These are phyloP conservation scores for Cladophialophora exuberans DNA, from an alignment of 2,329 filamentous ascomycete genomes.

Conservation along the genomic window DNA sequence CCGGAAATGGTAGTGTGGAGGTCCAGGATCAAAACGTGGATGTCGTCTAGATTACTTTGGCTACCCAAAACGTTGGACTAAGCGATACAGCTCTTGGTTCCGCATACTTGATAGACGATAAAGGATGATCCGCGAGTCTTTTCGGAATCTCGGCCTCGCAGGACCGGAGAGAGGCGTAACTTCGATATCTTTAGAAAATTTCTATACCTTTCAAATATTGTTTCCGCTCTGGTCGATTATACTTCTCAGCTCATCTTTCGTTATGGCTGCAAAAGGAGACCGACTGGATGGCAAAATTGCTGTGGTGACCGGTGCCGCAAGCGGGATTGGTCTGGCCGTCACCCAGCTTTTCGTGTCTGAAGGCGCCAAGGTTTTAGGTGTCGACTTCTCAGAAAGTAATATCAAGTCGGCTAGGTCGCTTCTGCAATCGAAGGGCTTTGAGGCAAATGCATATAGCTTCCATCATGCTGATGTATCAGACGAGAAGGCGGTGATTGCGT, in stretches of 20 bases:
- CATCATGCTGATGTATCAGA: slow-evolving; percentile 15
- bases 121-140: not conserved
- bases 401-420: slow-evolving; percentile 7
- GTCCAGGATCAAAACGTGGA: not conserved
- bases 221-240: not conserved
- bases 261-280: not conserved
- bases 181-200: not conserved
- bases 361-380: slow-evolving; percentile 44
- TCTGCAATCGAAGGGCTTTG: slow-evolving; percentile 7
- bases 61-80: not conserved
- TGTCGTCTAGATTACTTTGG: not conserved
- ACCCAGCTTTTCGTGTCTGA: slow-evolving; percentile 44
- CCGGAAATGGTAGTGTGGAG: not conserved
- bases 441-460: not conserved
- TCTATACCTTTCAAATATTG: not conserved
- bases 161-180: not conserved
- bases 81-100: not conserved
- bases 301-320: slow-evolving; percentile 37
- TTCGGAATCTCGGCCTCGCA: not conserved
- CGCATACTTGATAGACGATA: not conserved
- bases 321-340: slow-evolving; percentile 46
- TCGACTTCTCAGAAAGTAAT: slow-evolving; percentile 28
- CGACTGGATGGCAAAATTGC: slow-evolving; percentile 43
- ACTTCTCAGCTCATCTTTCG: not conserved
- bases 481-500: slow-evolving; percentile 15